Conservation (phyloP, 129 eudicot species). For the Solidago caesia region DNA sequence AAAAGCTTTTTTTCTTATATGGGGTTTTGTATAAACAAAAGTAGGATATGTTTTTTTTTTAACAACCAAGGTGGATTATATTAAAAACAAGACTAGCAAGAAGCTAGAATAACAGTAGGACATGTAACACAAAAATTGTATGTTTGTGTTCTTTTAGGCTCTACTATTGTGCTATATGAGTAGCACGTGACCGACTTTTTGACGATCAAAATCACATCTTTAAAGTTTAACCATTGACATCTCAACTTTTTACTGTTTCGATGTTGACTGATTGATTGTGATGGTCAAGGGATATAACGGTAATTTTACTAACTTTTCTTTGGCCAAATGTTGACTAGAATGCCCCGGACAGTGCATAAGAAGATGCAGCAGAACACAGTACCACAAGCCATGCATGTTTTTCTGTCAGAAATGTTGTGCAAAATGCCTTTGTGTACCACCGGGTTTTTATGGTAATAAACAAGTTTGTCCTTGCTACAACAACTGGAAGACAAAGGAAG, state of each 20-base stretch:
- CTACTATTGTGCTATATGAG: not conserved
- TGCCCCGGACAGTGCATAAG: conserved; percentile 63
- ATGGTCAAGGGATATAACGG: conserved; percentile 8
- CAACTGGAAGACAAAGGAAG: conserved; percentile 78
- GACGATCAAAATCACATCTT: conserved; percentile 6
- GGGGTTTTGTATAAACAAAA: too few relatives aligned
- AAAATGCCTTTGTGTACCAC: conserved; percentile 73
- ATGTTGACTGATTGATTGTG: conserved; percentile 15
- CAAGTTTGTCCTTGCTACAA: conserved; percentile 79
- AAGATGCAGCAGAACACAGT: conserved; percentile 62
- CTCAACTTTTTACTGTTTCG: conserved; percentile 17
- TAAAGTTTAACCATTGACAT: conserved; percentile 11
- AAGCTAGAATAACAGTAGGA: too few relatives aligned
- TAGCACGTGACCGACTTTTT: not conserved
- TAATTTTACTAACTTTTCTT: not conserved
- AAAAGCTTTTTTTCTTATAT: too few relatives aligned
- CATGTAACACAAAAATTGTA: too few relatives aligned
- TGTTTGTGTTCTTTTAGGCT: too few relatives aligned
- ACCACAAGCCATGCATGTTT: conserved; percentile 75
- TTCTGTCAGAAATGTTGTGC: conserved; percentile 74
- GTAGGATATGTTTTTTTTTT: too few relatives aligned
- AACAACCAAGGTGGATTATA: too few relatives aligned
- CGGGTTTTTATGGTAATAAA: conserved; percentile 73
- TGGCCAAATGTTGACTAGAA: conserved; percentile 36
- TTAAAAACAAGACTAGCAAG: too few relatives aligned